A percentile compares a stretch with the other conserved stretches of the same genome.
Evolutionary conservation across 495 filamentous ascomycete species (phyloP).

Genomic region (Beverwykella pulmonaria): DNA sequence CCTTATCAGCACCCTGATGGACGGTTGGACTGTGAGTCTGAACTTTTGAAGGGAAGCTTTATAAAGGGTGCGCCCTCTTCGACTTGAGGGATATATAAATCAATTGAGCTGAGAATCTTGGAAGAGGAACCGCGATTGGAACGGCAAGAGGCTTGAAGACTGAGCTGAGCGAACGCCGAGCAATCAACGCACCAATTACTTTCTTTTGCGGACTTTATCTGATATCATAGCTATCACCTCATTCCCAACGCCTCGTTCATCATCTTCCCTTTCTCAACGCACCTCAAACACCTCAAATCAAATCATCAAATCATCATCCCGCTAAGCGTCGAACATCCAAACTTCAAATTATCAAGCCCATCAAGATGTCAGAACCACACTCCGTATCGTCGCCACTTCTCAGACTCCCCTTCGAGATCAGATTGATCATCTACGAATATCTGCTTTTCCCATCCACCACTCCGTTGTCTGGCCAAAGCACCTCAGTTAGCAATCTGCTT

Average conservation of each 20-base stretch:
- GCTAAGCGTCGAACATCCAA: too few relatives aligned
- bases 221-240: not conserved
- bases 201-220: too few relatives aligned
- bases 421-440: constrained; percentile 49
- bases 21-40: not conserved
- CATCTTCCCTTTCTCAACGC: not conserved
- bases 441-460: constrained; percentile 31
- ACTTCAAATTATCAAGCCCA: not conserved
- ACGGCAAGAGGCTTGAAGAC: too few relatives aligned
- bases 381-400: constrained; percentile 39
- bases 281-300: not conserved
- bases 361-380: not conserved
- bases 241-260: not conserved
- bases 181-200: too few relatives aligned
- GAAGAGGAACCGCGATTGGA: too few relatives aligned
- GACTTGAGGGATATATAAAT: too few relatives aligned
- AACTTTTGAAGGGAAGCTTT: not conserved
- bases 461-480: constrained; percentile 4
- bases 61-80: not conserved
- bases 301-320: too few relatives aligned
- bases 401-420: constrained; percentile 50
- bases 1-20: not conserved
- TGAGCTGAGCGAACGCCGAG: too few relatives aligned
- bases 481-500: constrained; percentile 9
- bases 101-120: too few relatives aligned